Conservation (phyloP, 495 filamentous ascomycete genomes). For the Neurospora sp. region DNA sequence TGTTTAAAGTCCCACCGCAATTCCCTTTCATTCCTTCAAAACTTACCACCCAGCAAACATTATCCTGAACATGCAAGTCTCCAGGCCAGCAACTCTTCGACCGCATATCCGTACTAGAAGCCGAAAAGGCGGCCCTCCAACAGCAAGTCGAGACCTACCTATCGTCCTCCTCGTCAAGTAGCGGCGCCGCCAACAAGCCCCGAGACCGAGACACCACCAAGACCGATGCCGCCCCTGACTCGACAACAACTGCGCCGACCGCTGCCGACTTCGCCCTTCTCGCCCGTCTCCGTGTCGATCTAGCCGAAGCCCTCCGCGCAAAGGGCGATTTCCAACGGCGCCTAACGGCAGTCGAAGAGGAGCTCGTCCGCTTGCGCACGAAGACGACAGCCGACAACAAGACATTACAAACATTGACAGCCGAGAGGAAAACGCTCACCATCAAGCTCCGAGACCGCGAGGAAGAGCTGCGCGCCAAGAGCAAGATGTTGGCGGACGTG, state of each 20-base stretch:
- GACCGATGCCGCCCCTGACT: constrained; percentile 7
- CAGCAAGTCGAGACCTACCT: constrained; percentile 6
- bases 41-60: constrained; percentile 7
- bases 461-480: constrained; percentile 76
- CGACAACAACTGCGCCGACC: constrained; percentile 9
- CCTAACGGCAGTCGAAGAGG: constrained; percentile 47
- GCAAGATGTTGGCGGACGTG: constrained; percentile 70
- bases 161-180: constrained; percentile 7
- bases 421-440: constrained; percentile 50
- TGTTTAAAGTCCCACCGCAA: background rate
- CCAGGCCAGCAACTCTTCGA: constrained; percentile 62
- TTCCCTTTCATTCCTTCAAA: constrained; percentile 8
- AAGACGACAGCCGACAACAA: constrained; percentile 45
- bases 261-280: constrained; percentile 25
- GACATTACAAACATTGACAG: constrained; percentile 48
- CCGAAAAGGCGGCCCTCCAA: constrained; percentile 33
- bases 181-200: constrained; percentile 3
- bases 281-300: constrained; percentile 47
- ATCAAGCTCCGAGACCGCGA: constrained; percentile 66
- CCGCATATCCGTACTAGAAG: constrained; percentile 48
- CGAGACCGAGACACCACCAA: background rate
- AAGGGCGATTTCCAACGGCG: constrained; percentile 53
- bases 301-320: constrained; percentile 65
- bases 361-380: constrained; percentile 49
- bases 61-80: background rate